Conservation (phyloP, 495 filamentous ascomycete genomes). For the Neurospora sp. region DNA sequence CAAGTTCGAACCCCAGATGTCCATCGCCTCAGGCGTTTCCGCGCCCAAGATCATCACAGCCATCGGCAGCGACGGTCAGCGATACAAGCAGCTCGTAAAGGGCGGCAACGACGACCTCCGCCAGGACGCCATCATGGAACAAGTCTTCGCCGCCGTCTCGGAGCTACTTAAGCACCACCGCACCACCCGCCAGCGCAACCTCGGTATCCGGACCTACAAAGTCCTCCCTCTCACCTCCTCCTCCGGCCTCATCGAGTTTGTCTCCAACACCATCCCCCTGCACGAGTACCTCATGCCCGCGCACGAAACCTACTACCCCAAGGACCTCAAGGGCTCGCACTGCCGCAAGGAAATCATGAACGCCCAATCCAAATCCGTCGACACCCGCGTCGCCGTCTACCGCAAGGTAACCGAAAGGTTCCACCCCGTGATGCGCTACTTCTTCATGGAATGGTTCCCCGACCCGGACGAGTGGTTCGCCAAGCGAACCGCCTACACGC, state of each 20-base stretch:
- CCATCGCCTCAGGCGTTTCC: slow-evolving; percentile 81
- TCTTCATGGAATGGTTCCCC: slow-evolving; percentile 90
- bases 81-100: slow-evolving; percentile 87
- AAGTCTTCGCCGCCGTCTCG: slow-evolving; percentile 95
- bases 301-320: slow-evolving; percentile 76
- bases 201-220: slow-evolving; percentile 90
- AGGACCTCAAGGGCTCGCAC: slow-evolving; percentile 60
- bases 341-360: slow-evolving; percentile 71
- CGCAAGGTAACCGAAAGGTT: slow-evolving; percentile 68
- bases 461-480: slow-evolving; percentile 95
- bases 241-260: slow-evolving; percentile 95
- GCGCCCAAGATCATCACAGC: slow-evolving; percentile 85
- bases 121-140: slow-evolving; percentile 99
- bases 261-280: slow-evolving; percentile 80
- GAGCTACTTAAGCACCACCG: slow-evolving; percentile 76
- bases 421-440: slow-evolving; percentile 90
- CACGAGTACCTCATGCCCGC: slow-evolving; percentile 87
- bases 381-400: slow-evolving; percentile 63
- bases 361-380: slow-evolving; percentile 55
- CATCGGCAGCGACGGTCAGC: slow-evolving; percentile 60
- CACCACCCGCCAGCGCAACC: slow-evolving; percentile 75
- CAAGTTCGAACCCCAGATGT: slow-evolving; percentile 59
- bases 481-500: slow-evolving; percentile 75
- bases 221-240: slow-evolving; percentile 76
- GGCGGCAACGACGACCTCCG: slow-evolving; percentile 89